A percentile compares a stretch with the other conserved stretches of the same genome.
These are phyloP conservation scores for Collybiopsis luxurians DNA, from an alignment of 768 basidiomycete species.

Conservation along the genomic window DNA sequence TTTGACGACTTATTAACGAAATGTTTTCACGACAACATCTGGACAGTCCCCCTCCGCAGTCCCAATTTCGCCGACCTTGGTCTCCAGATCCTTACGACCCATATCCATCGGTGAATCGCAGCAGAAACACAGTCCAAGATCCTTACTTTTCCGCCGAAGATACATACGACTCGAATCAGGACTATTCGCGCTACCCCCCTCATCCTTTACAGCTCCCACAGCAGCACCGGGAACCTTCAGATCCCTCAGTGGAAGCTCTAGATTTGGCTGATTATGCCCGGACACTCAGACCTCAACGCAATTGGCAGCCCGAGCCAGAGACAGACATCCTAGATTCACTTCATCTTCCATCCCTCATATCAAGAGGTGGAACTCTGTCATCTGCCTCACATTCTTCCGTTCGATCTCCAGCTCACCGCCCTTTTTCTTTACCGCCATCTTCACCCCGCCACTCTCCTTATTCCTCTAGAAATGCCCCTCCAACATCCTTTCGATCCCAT, in stretches of 20 bases:
- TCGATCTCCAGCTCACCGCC: conserved; percentile 29
- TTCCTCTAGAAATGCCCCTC: conserved; percentile 17
- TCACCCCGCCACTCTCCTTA: conserved; percentile 17
- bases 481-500: conserved; percentile 17
- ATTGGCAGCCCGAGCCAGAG: conserved; percentile 9
- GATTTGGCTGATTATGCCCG: conserved; percentile 70
- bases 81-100: conserved; percentile 58
- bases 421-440: conserved; percentile 49
- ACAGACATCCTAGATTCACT: conserved; percentile 14
- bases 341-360: conserved; percentile 37
- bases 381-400: conserved; percentile 30
- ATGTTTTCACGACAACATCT: conserved; percentile 9
- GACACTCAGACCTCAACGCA: conserved; percentile 39
- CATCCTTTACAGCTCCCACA: conserved; percentile 17
- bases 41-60: conserved; percentile 38
- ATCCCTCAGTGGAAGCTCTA: conserved; percentile 66
- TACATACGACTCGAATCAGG: conserved; percentile 10
- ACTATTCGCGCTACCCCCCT: conserved; percentile 17
- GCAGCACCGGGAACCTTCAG: conserved; percentile 50
- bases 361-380: conserved; percentile 41
- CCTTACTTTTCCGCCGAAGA: conserved; percentile 12
- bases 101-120: conserved; percentile 25
- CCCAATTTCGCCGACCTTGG: conserved; percentile 63
- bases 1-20: not conserved
- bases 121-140: conserved; percentile 14